A percentile compares a stretch with the other conserved stretches of the same genome.
phyloP scores from a whole-genome alignment of 2,329 filamentous ascomycete genomes.

The Mariannaea sp. region DNA sequence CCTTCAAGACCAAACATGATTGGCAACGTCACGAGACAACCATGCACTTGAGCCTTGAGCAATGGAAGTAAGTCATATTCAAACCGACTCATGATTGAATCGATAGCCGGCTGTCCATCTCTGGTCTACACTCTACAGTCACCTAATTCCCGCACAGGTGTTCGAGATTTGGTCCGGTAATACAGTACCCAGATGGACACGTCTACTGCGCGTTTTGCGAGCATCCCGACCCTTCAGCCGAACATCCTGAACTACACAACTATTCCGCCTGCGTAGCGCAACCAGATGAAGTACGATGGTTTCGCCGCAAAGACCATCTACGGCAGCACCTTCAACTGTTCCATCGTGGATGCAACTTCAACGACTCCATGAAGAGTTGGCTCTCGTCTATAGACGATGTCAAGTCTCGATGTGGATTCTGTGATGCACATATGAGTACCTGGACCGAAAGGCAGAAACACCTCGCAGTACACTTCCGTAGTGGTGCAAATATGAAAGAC shows the following conservation, averaged over 20 bases:
- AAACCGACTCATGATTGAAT: background rate
- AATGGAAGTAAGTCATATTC: constrained; percentile 6
- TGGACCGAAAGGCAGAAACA: constrained; percentile 12
- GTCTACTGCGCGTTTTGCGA: constrained; percentile 5
- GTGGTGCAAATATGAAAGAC: constrained; percentile 4
- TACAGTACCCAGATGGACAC: background rate
- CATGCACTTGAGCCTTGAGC: constrained; percentile 12
- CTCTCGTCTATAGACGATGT: background rate
- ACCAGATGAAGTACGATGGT: background rate
- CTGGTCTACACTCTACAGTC: too few species aligned
- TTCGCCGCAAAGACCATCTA: constrained; percentile 12
- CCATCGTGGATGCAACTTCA: background rate
- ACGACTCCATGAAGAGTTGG: constrained; percentile 2
- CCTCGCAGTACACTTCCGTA: constrained; percentile 3
- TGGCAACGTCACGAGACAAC: constrained; percentile 20
- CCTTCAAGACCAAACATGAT: constrained; percentile 22
- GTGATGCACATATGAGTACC: background rate
- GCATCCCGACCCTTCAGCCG: background rate
- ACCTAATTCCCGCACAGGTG: too few species aligned
- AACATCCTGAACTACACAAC: constrained; percentile 1
- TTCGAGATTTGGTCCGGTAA: constrained; percentile 1
- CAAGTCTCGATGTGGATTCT: constrained; percentile 15
- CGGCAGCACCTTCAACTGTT: constrained; percentile 8
- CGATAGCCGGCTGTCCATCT: too few species aligned
- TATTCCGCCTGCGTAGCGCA: background rate